Percentiles rank a stretch among this genome's conserved stretches.
Evolutionary conservation across 2,329 filamentous ascomycete genomes (phyloP).

Genomic region (Davidsoniella virescens): DNA sequence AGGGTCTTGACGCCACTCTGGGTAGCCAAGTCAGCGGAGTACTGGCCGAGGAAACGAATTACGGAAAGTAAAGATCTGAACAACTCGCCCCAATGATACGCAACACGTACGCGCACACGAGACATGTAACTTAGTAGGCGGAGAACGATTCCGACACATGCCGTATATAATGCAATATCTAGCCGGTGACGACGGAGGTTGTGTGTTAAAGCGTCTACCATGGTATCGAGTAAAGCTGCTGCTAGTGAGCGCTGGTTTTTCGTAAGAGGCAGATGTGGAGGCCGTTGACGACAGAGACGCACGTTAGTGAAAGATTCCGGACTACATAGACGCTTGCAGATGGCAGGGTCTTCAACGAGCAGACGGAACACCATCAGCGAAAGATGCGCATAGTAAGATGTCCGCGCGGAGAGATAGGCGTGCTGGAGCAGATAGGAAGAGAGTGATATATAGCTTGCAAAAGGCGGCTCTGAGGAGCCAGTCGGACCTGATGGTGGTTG

Average conservation of each 20-base stretch:
- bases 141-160: constrained; percentile 66
- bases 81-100: constrained; percentile 89
- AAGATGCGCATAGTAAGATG: constrained; percentile 69
- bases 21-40: constrained; percentile 58
- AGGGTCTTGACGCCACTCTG: constrained; percentile 55
- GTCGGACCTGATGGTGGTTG: neutral
- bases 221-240: constrained; percentile 64
- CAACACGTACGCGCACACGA: constrained; percentile 61
- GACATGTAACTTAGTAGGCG: constrained; percentile 73
- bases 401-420: constrained; percentile 65
- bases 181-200: constrained; percentile 60
- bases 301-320: constrained; percentile 59
- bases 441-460: constrained; percentile 70
- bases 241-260: constrained; percentile 57
- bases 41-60: constrained; percentile 78
- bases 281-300: constrained; percentile 74
- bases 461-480: constrained; percentile 42
- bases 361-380: constrained; percentile 75
- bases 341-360: constrained; percentile 65
- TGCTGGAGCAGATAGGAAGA: constrained; percentile 90
- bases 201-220: constrained; percentile 85
- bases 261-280: constrained; percentile 66
- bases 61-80: constrained; percentile 81
- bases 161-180: constrained; percentile 69
- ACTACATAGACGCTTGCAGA: constrained; percentile 73